Evolutionary conservation across 192 early-diverging fungal genomes (phyloP).

Genomic region (Obelidium mucronatum): DNA sequence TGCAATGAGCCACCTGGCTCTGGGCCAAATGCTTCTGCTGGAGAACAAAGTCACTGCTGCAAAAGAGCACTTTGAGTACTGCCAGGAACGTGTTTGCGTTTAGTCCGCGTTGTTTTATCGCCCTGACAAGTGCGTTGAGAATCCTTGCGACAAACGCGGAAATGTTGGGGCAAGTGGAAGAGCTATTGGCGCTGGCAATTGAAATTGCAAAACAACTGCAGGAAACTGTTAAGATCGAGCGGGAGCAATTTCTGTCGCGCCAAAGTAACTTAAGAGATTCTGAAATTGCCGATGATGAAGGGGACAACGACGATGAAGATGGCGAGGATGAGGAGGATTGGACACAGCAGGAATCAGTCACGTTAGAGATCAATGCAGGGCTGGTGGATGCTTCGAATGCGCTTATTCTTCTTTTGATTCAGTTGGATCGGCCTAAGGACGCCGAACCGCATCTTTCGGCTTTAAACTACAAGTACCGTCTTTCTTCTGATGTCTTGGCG

Average conservation of each 20-base stretch:
- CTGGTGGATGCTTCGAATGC: conserved; percentile 16
- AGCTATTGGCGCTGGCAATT: conserved; percentile 6
- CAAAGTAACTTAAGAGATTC: not conserved
- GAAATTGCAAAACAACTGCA: not conserved
- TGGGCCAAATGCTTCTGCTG: not conserved
- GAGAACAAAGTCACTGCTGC: not conserved
- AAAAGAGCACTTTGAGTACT: not conserved
- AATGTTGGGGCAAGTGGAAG: not conserved
- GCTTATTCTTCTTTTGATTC: conserved; percentile 25
- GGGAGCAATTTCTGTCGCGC: not conserved
- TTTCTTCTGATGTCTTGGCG: conserved; percentile 10
- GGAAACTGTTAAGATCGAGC: not conserved
- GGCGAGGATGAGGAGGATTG: conserved; percentile 14
- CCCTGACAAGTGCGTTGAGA: not conserved
- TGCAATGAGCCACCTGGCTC: not conserved
- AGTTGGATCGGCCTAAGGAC: conserved; percentile 6
- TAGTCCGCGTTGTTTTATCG: not conserved
- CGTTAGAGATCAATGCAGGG: conserved; percentile 8
- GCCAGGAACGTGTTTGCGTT: conserved; percentile 18
- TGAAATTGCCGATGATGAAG: conserved; percentile 11
- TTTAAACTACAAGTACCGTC: conserved; percentile 27
- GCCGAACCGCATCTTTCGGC: conserved; percentile 4
- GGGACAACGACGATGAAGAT: conserved; percentile 2
- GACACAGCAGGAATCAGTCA: not conserved
- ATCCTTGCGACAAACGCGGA: not conserved